A percentile compares a stretch with the other conserved stretches of the same genome.
Conservation (phyloP, 1,284 basidiomycete species). For the Microbotryum saponariae region DNA sequence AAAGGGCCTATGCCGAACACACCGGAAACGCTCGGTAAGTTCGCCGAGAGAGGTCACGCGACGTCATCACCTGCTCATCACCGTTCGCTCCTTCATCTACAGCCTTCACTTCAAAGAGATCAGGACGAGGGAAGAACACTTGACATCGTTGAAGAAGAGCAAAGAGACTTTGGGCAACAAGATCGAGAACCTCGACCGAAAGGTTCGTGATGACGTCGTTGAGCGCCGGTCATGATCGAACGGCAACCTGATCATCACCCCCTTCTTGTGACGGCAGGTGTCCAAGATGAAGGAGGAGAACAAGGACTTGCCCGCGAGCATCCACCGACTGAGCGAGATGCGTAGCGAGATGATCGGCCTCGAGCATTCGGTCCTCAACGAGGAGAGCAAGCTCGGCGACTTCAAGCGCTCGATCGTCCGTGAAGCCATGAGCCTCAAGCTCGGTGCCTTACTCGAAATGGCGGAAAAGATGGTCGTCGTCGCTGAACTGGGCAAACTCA, state of each 20-base stretch:
- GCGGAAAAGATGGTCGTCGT: constrained; percentile 38
- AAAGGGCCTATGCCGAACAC: constrained; percentile 35
- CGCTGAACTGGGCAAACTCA: constrained; percentile 37
- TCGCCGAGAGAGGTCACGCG: no score
- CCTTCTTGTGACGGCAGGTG: constrained; percentile 17
- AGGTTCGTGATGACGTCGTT: constrained; percentile 14
- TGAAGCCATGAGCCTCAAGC: constrained; percentile 26
- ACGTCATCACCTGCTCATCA: no score
- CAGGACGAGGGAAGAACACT: constrained; percentile 35
- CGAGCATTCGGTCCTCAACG: constrained; percentile 36
- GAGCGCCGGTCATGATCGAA: background rate
- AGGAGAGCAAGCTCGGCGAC: constrained; percentile 33
- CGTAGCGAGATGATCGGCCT: constrained; percentile 36
- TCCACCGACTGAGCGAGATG: constrained; percentile 32
- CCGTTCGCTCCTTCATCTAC: background rate
- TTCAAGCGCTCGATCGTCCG: constrained; percentile 25
- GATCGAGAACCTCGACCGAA: constrained; percentile 36
- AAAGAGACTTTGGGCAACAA: constrained; percentile 33
- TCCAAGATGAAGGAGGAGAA: constrained; percentile 39
- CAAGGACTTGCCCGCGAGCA: constrained; percentile 33
- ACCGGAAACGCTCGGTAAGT: constrained; percentile 31
- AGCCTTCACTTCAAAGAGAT: constrained; percentile 37
- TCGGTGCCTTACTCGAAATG: constrained; percentile 37
- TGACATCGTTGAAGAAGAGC: constrained; percentile 32
- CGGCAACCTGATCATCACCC: background rate